Conservation (phyloP, 2,329 filamentous ascomycete genomes). For the Polychaeton citri region DNA sequence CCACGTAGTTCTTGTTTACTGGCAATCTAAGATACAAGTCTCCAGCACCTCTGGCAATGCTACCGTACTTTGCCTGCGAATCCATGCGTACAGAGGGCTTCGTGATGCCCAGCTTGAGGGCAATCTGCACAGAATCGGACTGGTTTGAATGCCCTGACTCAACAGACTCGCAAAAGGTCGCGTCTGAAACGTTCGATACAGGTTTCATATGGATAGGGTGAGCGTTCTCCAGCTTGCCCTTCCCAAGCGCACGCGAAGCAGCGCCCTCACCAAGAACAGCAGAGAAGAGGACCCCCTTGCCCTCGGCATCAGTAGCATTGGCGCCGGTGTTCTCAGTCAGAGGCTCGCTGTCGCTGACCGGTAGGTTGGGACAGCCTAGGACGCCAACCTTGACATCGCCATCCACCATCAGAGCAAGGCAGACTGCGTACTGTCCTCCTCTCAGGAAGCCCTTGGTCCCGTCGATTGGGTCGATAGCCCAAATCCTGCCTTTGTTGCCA, state of each 20-base stretch:
- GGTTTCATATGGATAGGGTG: slow-evolving; percentile 68
- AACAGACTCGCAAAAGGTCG: slow-evolving; percentile 93
- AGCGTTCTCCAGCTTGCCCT: slow-evolving; percentile 39
- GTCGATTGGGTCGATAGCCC: slow-evolving; percentile 95
- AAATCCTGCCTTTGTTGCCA: slow-evolving; percentile 65
- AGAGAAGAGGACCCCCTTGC: slow-evolving; percentile 77
- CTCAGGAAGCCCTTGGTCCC: slow-evolving; percentile 95
- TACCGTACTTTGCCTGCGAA: slow-evolving; percentile 94
- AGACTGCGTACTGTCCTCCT: slow-evolving; percentile 94
- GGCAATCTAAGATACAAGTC: slow-evolving; percentile 90
- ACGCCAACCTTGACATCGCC: slow-evolving; percentile 90
- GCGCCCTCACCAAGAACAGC: slow-evolving; percentile 71
- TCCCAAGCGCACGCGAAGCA: slow-evolving; percentile 57
- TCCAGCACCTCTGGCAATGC: slow-evolving; percentile 82
- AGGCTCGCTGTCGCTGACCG: slow-evolving; percentile 63
- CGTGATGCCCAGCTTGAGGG: slow-evolving; percentile 72
- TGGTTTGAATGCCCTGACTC: slow-evolving; percentile 88
- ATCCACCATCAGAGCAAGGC: slow-evolving; percentile 80
- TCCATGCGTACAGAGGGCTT: slow-evolving; percentile 89
- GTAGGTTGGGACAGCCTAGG: slow-evolving; percentile 88
- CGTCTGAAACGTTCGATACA: slow-evolving; percentile 58
- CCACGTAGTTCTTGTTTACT: slow-evolving; percentile 73
- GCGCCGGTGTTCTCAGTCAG: slow-evolving; percentile 59
- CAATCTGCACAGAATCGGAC: slow-evolving; percentile 73
- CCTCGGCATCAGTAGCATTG: slow-evolving; percentile 59